These are phyloP conservation scores for Neofusicoccum cordaticola DNA, from an alignment of 2,329 filamentous ascomycete genomes.

Conservation along the genomic window DNA sequence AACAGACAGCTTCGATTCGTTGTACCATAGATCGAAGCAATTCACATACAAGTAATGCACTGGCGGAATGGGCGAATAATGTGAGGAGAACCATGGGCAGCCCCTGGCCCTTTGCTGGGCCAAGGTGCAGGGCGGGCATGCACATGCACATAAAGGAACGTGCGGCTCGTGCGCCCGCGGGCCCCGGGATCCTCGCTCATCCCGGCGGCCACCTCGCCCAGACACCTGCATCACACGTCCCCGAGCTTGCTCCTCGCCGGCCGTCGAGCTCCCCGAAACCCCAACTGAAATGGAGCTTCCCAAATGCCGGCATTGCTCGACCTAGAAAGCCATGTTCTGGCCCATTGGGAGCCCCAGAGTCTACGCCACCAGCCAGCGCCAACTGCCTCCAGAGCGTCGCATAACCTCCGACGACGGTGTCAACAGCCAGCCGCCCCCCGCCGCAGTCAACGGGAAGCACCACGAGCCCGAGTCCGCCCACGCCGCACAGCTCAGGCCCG, in stretches of 20 bases:
- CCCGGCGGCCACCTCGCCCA: slow-evolving; percentile 6
- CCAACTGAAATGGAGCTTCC: slow-evolving; percentile 21
- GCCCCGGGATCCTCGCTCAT: slow-evolving; percentile 6
- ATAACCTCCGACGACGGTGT: slow-evolving; percentile 62
- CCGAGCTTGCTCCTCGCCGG: slow-evolving; percentile 15
- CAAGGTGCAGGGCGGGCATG: background rate
- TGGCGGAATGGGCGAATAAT: background rate
- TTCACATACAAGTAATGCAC: background rate
- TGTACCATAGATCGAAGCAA: slow-evolving; percentile 13
- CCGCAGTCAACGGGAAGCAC: slow-evolving; percentile 60
- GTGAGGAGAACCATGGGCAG: background rate
- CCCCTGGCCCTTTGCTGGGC: background rate
- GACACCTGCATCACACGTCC: slow-evolving; percentile 5
- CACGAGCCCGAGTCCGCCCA: slow-evolving; percentile 10
- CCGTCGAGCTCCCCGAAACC: slow-evolving; percentile 7
- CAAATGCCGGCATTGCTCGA: slow-evolving; percentile 20
- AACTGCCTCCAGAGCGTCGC: slow-evolving; percentile 50
- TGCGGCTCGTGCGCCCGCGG: background rate
- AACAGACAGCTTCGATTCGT: slow-evolving; percentile 12
- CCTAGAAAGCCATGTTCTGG: slow-evolving; percentile 64
- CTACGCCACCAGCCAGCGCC: slow-evolving; percentile 72
- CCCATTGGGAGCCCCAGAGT: slow-evolving; percentile 80
- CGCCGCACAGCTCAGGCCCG: slow-evolving; percentile 17
- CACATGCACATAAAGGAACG: background rate
- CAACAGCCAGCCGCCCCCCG: slow-evolving; percentile 50